Conservation (phyloP, 2,329 filamentous ascomycete species). For the Aurifilum marmelostoma region DNA sequence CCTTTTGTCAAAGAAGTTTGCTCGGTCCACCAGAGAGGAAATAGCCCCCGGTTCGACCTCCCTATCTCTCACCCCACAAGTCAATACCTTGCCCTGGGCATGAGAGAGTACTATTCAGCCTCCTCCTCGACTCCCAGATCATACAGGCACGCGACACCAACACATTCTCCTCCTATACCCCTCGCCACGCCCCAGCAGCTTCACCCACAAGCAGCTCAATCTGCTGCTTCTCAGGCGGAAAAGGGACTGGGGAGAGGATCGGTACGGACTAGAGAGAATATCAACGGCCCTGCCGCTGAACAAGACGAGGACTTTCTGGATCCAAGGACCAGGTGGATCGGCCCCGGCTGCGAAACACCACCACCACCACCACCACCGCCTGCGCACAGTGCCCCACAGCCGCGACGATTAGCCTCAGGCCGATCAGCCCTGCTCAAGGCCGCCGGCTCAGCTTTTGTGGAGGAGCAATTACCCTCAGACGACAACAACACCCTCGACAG, state of each 20-base stretch:
- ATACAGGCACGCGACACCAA: neutral
- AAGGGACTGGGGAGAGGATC: neutral
- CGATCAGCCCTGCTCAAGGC: neutral
- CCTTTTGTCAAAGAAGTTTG: neutral
- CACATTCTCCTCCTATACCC: neutral
- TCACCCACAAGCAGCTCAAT: neutral
- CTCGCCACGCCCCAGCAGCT: neutral
- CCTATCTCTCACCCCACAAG: neutral
- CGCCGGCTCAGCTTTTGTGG: neutral
- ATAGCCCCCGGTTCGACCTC: neutral
- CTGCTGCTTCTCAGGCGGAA: neutral
- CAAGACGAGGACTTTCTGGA: neutral
- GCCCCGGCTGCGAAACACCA: constrained; percentile 3
- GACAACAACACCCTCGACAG: neutral
- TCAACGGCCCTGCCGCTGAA: neutral
- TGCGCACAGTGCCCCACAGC: neutral
- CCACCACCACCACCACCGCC: neutral
- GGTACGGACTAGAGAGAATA: neutral
- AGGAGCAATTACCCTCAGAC: neutral
- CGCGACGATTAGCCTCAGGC: neutral
- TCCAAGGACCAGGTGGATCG: constrained; percentile 3
- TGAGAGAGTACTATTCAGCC: neutral
- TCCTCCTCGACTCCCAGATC: constrained; percentile 1
- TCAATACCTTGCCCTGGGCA: neutral
- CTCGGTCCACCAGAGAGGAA: constrained; percentile 11